Evolutionary conservation across 805 yeast species (phyloP).

Genomic region (Wickerhamomyces kurtzmanii): DNA sequence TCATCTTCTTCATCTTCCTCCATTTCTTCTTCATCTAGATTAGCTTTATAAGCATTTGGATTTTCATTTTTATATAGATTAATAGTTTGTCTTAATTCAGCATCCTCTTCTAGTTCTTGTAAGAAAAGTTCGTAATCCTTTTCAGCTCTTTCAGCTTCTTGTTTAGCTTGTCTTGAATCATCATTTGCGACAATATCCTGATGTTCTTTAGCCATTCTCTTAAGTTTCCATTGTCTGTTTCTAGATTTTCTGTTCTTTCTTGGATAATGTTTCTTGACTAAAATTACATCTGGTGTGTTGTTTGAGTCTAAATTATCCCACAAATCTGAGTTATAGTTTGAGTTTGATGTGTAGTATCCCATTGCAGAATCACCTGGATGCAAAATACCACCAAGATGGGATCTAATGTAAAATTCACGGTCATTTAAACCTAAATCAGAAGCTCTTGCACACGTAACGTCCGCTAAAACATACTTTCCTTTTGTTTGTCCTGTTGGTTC

Average conservation of each 20-base stretch:
- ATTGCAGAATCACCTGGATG: conserved; percentile 95
- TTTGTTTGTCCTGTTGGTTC: conserved; percentile 79
- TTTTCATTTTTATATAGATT: conserved; percentile 69
- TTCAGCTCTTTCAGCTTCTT: conserved; percentile 87
- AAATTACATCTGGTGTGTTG: conserved; percentile 72
- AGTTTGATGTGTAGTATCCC: conserved; percentile 80
- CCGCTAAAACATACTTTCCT: conserved; percentile 80
- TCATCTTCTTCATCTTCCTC: conserved; percentile 60
- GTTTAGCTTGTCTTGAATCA: conserved; percentile 66
- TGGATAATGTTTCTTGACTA: conserved; percentile 82
- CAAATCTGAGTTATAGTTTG: conserved; percentile 81
- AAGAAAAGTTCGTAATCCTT: conserved; percentile 91
- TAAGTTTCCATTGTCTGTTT: conserved; percentile 83
- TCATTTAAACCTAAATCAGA: conserved; percentile 84
- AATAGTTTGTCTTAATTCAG: conserved; percentile 83
- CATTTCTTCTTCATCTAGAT: conserved; percentile 21
- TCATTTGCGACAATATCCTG: conserved; percentile 74
- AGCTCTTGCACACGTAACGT: conserved; percentile 83
- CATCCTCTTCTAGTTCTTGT: conserved; percentile 96
- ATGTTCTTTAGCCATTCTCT: conserved; percentile 97
- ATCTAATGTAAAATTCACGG: conserved; percentile 69
- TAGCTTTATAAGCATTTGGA: conserved; percentile 11
- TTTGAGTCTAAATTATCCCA: conserved; percentile 61
- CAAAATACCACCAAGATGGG: conserved; percentile 88
- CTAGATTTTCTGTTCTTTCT: conserved; percentile 68